Base-by-base conservation (phyloP, 1,284 basidiomycete species). In the Ustilago tritici region DNA sequence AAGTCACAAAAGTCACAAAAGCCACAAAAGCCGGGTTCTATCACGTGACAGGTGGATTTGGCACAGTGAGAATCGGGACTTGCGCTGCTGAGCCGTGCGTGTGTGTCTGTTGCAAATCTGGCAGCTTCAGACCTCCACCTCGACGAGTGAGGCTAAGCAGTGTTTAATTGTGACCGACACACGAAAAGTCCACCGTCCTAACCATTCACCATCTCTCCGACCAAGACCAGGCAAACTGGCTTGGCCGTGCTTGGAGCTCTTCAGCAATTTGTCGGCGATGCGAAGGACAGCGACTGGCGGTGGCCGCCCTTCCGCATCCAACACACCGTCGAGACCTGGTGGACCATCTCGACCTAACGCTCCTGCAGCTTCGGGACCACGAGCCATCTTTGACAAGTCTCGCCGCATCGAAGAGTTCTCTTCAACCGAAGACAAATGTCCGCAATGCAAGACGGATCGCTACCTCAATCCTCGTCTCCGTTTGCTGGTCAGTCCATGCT, bases 401-500 rank as follows among this genome's bases (percentile, higher is more conserved):
- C 77, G 82, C 4, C 57, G 80, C 11, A 81, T 83, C 43, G 58
- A 68, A 49, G 82, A 83, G 65, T 83, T 79, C 58, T 79, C 78
- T 35, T 83, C 84, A 1, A 60, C 77, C 6, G 83, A 85, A 32
- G 97, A 99, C 87, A 92, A 94, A 85, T 99, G 97, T 88, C 96
- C 97, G 1, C 92, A 98, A 9, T 99, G 97, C 89, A 95, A 95
- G 87, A 96, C 94, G 41, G 97, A 99, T 85, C 89, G 97, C 65
- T 98, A 97, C 86, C 89, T 98, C 72, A 98, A 98, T 84, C 95
- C 95, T 15, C 95, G 95, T 82, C 89, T 99, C 32, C 91, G 96
- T 49, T 89, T 99, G 54, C 90, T 99, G 65, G 95, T 99, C 72
- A 95, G 95, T 84, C 84, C 83, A 91, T 99, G 97, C 87, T 99